phyloP scores from a whole-genome alignment of 2,329 filamentous ascomycete genomes.

The Ilyonectria sp. region DNA sequence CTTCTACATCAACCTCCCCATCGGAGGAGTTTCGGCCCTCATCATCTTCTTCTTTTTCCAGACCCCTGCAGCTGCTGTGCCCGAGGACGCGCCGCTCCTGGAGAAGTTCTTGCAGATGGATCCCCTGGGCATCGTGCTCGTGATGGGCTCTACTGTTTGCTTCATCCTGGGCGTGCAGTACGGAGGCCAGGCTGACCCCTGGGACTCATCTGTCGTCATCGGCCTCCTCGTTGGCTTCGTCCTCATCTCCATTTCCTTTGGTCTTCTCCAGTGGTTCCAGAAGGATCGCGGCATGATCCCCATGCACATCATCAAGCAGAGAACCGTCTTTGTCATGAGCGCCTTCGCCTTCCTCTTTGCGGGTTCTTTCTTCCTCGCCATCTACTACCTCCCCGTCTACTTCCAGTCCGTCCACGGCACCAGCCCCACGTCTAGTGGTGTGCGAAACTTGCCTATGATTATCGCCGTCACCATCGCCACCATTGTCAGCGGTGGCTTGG shows the following conservation, averaged over 20 bases:
- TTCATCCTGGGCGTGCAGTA: conserved; percentile 65
- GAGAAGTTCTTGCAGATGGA: conserved; percentile 67
- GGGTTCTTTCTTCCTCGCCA: conserved; percentile 60
- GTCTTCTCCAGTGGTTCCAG: conserved; percentile 56
- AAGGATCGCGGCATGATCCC: conserved; percentile 63
- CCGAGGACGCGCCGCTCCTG: conserved; percentile 53
- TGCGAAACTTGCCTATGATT: conserved; percentile 63
- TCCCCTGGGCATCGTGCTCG: conserved; percentile 58
- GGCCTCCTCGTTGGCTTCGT: conserved; percentile 59
- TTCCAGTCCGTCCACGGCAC: conserved; percentile 60
- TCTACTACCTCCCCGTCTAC: conserved; percentile 66
- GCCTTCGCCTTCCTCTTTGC: conserved; percentile 60
- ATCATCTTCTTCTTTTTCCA: conserved; percentile 60
- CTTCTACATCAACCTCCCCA: conserved; percentile 58
- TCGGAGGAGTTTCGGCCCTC: conserved; percentile 52
- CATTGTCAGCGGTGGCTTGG: conserved; percentile 56
- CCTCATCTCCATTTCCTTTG: conserved; percentile 54
- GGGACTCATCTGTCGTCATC: conserved; percentile 59
- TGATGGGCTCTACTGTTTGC: conserved; percentile 61
- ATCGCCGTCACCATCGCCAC: conserved; percentile 61
- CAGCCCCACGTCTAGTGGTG: conserved; percentile 57
- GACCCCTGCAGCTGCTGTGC: conserved; percentile 57
- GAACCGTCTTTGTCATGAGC: conserved; percentile 56
- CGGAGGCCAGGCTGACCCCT: conserved; percentile 61
- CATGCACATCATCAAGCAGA: conserved; percentile 55